These are phyloP conservation scores for Chloris gayana DNA, from an alignment of 176 grass and related monocot genomes.

Conservation along the genomic window DNA sequence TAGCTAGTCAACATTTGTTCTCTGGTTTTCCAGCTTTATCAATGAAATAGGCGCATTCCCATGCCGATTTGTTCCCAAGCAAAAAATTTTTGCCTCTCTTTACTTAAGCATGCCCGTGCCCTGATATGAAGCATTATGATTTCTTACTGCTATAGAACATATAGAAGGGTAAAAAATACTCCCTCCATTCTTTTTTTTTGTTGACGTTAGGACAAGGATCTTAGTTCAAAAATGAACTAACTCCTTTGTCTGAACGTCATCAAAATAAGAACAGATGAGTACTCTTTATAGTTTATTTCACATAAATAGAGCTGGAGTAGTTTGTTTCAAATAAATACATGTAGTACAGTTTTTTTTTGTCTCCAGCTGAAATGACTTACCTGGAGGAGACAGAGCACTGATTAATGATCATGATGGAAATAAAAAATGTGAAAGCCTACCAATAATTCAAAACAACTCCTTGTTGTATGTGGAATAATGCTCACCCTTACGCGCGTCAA, in stretches of 20 bases:
- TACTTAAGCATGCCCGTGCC: not conserved
- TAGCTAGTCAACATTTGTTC: not conserved
- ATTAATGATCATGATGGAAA: constrained; percentile 2
- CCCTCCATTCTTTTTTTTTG: no score
- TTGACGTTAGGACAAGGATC: no score
- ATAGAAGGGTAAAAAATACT: not conserved
- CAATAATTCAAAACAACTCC: constrained; percentile 34
- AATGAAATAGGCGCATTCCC: no score
- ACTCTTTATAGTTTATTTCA: no score
- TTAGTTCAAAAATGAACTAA: no score
- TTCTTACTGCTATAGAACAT: not conserved
- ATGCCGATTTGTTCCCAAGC: no score
- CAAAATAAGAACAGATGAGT: no score
- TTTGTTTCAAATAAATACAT: no score
- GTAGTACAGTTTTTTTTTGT: not conserved
- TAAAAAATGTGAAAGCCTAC: not conserved
- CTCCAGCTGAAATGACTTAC: not conserved
- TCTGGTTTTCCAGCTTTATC: no score
- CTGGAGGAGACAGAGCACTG: not conserved
- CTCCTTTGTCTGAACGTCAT: no score
- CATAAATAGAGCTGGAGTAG: no score
- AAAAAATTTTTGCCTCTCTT: not conserved
- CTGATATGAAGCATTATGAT: not conserved
- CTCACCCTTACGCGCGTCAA: not conserved
- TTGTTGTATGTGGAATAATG: constrained; percentile 41